Conservation (phyloP, 202 grass and related monocot genomes). For the Eragrostis tef region DNA sequence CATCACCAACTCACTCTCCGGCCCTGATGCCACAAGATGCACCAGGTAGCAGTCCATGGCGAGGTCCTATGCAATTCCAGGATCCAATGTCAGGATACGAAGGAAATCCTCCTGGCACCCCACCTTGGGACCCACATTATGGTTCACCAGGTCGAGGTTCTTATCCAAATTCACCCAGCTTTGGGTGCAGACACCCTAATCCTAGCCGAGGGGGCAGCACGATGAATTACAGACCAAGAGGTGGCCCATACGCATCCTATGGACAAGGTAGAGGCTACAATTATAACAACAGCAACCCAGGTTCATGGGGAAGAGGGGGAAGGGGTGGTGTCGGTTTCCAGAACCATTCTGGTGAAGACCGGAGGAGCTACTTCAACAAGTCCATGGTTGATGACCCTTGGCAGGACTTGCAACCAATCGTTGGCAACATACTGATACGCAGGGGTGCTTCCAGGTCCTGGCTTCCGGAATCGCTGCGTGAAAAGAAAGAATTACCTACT, state of each 20-base stretch:
- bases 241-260: constrained; percentile 29
- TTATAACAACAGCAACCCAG: constrained; percentile 34
- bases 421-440: constrained; percentile 58
- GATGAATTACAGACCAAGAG: constrained; percentile 49
- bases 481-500: constrained; percentile 40
- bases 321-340: constrained; percentile 41
- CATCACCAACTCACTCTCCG: constrained; percentile 21
- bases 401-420: constrained; percentile 48
- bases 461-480: constrained; percentile 45
- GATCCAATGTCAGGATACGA: constrained; percentile 51
- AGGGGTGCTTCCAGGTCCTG: constrained; percentile 21
- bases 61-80: constrained; percentile 48
- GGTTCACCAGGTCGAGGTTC: constrained; percentile 26
- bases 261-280: constrained; percentile 47
- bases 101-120: constrained; percentile 38
- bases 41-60: constrained; percentile 43
- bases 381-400: constrained; percentile 62
- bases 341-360: constrained; percentile 35
- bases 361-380: constrained; percentile 19
- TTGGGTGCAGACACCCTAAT: constrained; percentile 35
- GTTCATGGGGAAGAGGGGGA: constrained; percentile 47
- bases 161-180: constrained; percentile 42
- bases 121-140: constrained; percentile 49
- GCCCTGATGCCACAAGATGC: neutral
- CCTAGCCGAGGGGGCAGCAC: constrained; percentile 12